A percentile compares a stretch with the other conserved stretches of the same genome.
Conservation (phyloP, 192 early-diverging fungal species). For the Martensiomyces pterosporus region DNA sequence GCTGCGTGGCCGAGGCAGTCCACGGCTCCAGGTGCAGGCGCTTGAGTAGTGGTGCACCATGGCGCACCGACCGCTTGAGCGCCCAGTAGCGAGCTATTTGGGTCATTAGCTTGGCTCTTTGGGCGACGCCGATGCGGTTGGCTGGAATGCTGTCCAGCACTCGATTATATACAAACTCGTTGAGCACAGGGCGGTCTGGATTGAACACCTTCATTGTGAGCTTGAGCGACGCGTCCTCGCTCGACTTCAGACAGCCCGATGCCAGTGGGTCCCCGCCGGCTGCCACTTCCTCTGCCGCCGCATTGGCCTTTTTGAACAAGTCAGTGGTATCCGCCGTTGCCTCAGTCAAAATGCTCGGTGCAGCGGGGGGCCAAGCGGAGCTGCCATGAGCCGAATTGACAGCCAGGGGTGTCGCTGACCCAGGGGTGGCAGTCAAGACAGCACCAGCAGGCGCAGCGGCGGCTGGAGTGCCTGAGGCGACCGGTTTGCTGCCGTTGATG, state of each 20-base stretch:
- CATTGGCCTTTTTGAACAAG: slow-evolving; percentile 5
- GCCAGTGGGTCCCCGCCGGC: no score
- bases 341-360: slow-evolving; percentile 4
- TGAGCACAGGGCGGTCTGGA: slow-evolving; percentile 36
- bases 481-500: no score
- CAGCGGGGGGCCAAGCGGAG: slow-evolving; percentile 9
- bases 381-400: no score
- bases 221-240: slow-evolving; percentile 35
- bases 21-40: slow-evolving; percentile 95
- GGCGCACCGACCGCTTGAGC: slow-evolving; percentile 81
- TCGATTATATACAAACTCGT: slow-evolving; percentile 25
- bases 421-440: no score
- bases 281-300: neutral
- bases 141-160: slow-evolving; percentile 4
- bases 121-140: slow-evolving; percentile 5
- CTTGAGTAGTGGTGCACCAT: slow-evolving; percentile 92
- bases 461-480: no score
- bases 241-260: no score
- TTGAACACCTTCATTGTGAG: slow-evolving; percentile 43
- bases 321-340: slow-evolving; percentile 6
- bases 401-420: no score
- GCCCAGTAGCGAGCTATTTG: slow-evolving; percentile 89
- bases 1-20: slow-evolving; percentile 78
- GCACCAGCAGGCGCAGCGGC: no score
- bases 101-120: slow-evolving; percentile 8